Evolutionary conservation across 176 grass and related monocot species (phyloP).

Genomic region (Paspalum vaginatum): DNA sequence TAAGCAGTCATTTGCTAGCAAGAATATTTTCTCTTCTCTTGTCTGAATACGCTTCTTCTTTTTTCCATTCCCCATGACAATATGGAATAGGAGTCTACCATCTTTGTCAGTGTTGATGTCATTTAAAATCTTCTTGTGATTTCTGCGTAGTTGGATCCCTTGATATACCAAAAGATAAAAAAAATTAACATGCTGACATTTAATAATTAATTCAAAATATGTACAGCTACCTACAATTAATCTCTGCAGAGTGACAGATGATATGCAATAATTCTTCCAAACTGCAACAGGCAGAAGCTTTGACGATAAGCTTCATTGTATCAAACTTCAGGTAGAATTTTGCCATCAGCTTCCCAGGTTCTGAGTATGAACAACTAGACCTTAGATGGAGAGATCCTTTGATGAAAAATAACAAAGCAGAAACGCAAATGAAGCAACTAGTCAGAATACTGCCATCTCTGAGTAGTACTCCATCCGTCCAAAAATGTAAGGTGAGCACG

Average conservation of each 20-base stretch:
- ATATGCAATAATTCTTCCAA: constrained; percentile 87
- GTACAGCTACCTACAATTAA: constrained; percentile 74
- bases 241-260: constrained; percentile 81
- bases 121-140: constrained; percentile 91
- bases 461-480: neutral
- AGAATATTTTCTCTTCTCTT: constrained; percentile 96
- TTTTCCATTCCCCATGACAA: constrained; percentile 76
- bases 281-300: constrained; percentile 78
- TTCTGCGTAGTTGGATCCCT: constrained; percentile 98
- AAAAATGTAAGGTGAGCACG: too few relatives aligned
- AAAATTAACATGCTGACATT: constrained; percentile 15
- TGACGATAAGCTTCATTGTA: constrained; percentile 95
- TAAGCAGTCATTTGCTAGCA: constrained; percentile 87
- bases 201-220: constrained; percentile 30
- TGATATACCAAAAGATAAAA: constrained; percentile 41
- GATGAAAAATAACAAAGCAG: constrained; percentile 20
- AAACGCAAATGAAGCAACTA: constrained; percentile 3
- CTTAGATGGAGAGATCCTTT: constrained; percentile 22
- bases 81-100: constrained; percentile 79
- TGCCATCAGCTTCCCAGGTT: constrained; percentile 93
- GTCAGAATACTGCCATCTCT: constrained; percentile 3
- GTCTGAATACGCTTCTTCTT: constrained; percentile 87
- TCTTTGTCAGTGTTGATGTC: constrained; percentile 88
- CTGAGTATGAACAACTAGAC: constrained; percentile 55
- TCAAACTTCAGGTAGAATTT: constrained; percentile 97